Percentiles rank a stretch among this genome's conserved stretches.
Evolutionary conservation across 1,139 yeast species (phyloP).

Genomic region (Geotrichum reessii): DNA sequence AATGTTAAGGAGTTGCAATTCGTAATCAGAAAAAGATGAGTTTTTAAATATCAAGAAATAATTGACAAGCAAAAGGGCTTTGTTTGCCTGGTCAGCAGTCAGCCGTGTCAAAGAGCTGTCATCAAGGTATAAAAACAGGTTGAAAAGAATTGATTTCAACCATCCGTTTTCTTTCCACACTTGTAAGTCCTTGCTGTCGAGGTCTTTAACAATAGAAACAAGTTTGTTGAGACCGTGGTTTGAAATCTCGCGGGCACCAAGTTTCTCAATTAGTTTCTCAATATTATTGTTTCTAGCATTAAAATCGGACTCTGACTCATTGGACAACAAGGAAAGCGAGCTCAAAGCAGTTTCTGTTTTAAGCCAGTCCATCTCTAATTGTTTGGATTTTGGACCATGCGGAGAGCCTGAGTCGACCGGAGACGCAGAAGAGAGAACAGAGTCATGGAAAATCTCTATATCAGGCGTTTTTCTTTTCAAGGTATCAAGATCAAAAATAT

Average conservation of each 20-base stretch:
- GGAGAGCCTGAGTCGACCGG: neutral
- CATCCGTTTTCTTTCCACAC: constrained; percentile 13
- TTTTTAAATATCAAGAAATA: neutral
- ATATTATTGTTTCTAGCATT: neutral
- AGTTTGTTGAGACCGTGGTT: constrained; percentile 10
- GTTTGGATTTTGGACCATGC: neutral
- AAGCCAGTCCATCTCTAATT: constrained; percentile 7
- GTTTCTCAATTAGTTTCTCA: constrained; percentile 1
- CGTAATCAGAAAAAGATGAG: constrained; percentile 1
- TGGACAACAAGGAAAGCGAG: neutral
- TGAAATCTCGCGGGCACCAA: neutral
- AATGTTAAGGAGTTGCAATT: neutral
- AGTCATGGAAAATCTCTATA: constrained; percentile 12
- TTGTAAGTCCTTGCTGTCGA: neutral
- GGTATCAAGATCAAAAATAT: neutral
- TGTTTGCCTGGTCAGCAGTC: constrained; percentile 8
- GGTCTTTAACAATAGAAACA: constrained; percentile 4
- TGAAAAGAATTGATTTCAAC: neutral
- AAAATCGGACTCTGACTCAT: neutral
- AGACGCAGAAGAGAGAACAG: neutral
- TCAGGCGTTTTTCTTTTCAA: neutral
- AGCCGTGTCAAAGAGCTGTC: neutral
- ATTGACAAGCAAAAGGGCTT: constrained; percentile 9
- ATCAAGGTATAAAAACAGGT: constrained; percentile 5
- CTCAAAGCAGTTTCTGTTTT: constrained; percentile 11